phyloP scores from a whole-genome alignment of 495 filamentous ascomycete genomes.

The Hypoxylon cercidicola region DNA sequence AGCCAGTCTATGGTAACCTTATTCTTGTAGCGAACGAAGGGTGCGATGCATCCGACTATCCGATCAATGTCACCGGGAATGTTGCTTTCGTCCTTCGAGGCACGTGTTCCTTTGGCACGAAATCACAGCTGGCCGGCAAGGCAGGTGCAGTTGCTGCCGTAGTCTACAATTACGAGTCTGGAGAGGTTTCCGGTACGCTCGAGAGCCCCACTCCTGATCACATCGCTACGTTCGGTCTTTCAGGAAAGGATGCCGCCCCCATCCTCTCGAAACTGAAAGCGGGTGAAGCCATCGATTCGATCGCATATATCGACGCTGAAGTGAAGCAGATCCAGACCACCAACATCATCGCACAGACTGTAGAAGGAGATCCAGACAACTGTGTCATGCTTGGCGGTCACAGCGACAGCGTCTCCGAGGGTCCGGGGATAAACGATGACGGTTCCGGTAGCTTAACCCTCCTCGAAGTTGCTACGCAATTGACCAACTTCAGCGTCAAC shows the following conservation, averaged over 20 bases:
- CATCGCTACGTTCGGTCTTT: constrained; percentile 67
- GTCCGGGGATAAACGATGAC: constrained; percentile 63
- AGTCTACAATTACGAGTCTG: constrained; percentile 67
- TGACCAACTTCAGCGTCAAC: constrained; percentile 61
- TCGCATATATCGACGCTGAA: constrained; percentile 65
- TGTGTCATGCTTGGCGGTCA: constrained; percentile 68
- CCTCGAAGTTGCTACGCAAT: constrained; percentile 63
- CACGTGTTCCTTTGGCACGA: constrained; percentile 67
- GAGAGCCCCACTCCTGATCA: constrained; percentile 62
- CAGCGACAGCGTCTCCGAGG: constrained; percentile 63
- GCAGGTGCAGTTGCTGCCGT: constrained; percentile 70
- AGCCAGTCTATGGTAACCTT: constrained; percentile 61
- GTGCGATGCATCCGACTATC: constrained; percentile 60
- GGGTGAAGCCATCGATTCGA: constrained; percentile 59
- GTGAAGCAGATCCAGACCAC: constrained; percentile 56
- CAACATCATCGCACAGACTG: constrained; percentile 67
- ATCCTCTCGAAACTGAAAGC: constrained; percentile 57
- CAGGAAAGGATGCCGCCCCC: constrained; percentile 60
- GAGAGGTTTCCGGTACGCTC: constrained; percentile 62
- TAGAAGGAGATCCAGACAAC: constrained; percentile 64
- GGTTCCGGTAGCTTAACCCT: constrained; percentile 64
- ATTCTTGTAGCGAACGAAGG: constrained; percentile 59
- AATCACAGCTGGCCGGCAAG: constrained; percentile 65
- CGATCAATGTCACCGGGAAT: constrained; percentile 53
- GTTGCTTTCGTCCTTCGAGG: constrained; percentile 69